These are phyloP conservation scores for Naganishia albida DNA, from an alignment of 1,284 basidiomycete genomes.

Conservation along the genomic window DNA sequence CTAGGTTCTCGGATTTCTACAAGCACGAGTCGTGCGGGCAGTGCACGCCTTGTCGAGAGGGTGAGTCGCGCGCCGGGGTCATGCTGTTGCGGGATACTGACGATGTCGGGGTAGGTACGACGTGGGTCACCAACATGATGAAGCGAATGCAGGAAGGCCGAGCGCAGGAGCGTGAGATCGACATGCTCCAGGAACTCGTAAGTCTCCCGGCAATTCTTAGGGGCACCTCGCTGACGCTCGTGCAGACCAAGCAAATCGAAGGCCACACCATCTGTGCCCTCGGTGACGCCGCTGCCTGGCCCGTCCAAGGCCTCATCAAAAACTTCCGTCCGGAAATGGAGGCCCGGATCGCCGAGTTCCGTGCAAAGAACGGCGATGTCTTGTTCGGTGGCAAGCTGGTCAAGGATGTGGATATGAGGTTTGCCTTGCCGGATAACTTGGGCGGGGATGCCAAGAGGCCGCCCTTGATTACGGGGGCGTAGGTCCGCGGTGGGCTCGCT, in stretches of 20 bases:
- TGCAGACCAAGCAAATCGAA: conserved; percentile 78
- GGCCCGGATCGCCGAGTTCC: conserved; percentile 76
- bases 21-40: conserved; percentile 99
- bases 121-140: conserved; percentile 99
- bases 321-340: conserved; percentile 95
- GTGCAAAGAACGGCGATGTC: conserved; percentile 76
- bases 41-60: conserved; percentile 94
- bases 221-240: neutral
- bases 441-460: conserved; percentile 24
- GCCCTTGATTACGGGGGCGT: conserved; percentile 6
- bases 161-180: conserved; percentile 88
- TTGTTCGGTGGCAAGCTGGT: conserved; percentile 82
- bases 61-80: conserved; percentile 45
- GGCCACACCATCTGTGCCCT: conserved; percentile 94
- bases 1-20: conserved; percentile 89
- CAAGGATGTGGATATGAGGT: conserved; percentile 68
- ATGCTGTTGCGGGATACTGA: conserved; percentile 35
- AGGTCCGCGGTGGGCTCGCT: neutral
- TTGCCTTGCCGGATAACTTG: conserved; percentile 80
- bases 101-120: conserved; percentile 59
- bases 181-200: conserved; percentile 69
- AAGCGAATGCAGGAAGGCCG: conserved; percentile 78
- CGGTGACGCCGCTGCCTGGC: conserved; percentile 97
- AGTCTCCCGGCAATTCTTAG: conserved; percentile 49
- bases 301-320: conserved; percentile 88